Conservation (phyloP, 169 alveolate species). For the Cryptosporidium parvum region DNA sequence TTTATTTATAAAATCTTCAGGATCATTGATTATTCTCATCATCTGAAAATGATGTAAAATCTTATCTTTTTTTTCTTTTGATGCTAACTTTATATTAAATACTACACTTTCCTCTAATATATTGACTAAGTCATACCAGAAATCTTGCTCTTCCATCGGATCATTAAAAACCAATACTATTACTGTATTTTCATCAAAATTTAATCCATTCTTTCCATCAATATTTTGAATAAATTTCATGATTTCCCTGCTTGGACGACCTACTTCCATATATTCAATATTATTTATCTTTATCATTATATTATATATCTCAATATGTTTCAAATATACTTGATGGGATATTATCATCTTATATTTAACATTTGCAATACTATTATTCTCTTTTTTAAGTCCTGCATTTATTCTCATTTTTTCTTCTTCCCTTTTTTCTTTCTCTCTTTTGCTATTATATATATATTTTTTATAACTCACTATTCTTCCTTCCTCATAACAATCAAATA, state of each 20-base stretch:
- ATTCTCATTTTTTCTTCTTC: constrained; percentile 1
- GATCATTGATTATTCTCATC: constrained; percentile 38
- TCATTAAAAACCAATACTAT: constrained; percentile 33
- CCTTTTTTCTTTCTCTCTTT: not conserved
- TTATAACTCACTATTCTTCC: constrained; percentile 44
- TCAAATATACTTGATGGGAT: constrained; percentile 28
- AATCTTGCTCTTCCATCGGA: constrained; percentile 52
- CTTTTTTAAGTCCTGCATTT: not conserved
- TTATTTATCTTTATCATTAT: not conserved
- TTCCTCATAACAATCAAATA: constrained; percentile 71
- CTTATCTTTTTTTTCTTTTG: constrained; percentile 13
- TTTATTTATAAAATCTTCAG: constrained; percentile 11
- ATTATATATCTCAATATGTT: not conserved
- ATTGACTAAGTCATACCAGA: constrained; percentile 57
- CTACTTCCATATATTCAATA: constrained; percentile 17
- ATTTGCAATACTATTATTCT: not conserved
- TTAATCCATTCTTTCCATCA: not conserved
- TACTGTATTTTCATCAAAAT: not conserved
- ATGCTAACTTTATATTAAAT: constrained; percentile 11
- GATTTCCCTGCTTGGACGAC: constrained; percentile 38
- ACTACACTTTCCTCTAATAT: constrained; percentile 5
- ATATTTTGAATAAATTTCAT: constrained; percentile 2
- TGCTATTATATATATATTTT: not conserved
- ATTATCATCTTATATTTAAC: constrained; percentile 1
- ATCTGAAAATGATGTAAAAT: not conserved